phyloP scores from a whole-genome alignment of 306 rosid species.

The Cicer pinnatifidum region DNA sequence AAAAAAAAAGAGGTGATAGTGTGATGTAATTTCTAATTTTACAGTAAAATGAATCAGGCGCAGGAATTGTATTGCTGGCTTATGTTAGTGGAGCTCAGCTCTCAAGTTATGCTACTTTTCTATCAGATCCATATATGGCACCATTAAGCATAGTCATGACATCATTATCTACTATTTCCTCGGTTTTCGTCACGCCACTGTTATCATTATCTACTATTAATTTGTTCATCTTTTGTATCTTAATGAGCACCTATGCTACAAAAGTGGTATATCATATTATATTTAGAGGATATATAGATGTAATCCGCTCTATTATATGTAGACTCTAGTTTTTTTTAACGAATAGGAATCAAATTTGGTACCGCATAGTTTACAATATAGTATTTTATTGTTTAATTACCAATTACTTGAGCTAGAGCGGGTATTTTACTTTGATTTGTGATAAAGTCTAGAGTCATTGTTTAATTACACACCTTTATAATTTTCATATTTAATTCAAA shows the following conservation, averaged over 20 bases:
- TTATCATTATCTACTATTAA: slow-evolving; percentile 62
- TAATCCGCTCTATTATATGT: too few relatives aligned
- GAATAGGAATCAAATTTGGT: too few relatives aligned
- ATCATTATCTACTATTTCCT: slow-evolving; percentile 85
- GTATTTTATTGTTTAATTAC: too few relatives aligned
- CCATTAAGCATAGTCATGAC: slow-evolving; percentile 96
- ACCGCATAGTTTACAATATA: too few relatives aligned
- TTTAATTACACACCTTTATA: too few relatives aligned
- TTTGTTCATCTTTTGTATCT: slow-evolving; percentile 58
- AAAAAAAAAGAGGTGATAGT: background rate
- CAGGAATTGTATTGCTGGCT: slow-evolving; percentile 87
- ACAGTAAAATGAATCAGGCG: slow-evolving; percentile 63
- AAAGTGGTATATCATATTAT: background rate
- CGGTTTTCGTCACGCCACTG: slow-evolving; percentile 83
- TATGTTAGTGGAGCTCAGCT: slow-evolving; percentile 99
- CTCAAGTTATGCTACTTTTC: slow-evolving; percentile 87
- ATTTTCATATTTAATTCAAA: too few relatives aligned
- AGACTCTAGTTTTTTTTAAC: too few relatives aligned
- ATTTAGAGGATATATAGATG: background rate
- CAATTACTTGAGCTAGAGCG: too few relatives aligned
- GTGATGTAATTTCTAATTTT: slow-evolving; percentile 46
- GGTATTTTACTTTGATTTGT: too few relatives aligned
- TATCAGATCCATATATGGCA: slow-evolving; percentile 84
- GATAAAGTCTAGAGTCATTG: too few relatives aligned
- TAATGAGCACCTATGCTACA: background rate